These are phyloP conservation scores for Ceratobasidium sp. DNA, from an alignment of 1,284 basidiomycete genomes.

Conservation along the genomic window DNA sequence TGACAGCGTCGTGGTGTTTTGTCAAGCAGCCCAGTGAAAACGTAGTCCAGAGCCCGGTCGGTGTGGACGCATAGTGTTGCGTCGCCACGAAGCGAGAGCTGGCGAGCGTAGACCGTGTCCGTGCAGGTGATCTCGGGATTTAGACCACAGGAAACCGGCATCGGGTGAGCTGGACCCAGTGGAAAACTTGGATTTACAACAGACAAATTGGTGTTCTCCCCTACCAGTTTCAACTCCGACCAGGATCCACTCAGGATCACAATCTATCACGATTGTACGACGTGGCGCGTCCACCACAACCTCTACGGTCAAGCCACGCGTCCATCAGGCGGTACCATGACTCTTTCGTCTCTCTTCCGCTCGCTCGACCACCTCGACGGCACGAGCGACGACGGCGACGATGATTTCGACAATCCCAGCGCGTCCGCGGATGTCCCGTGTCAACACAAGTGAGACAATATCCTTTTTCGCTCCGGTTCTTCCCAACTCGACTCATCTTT, in stretches of 20 bases:
- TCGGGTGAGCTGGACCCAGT: constrained; percentile 41
- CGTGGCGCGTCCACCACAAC: constrained; percentile 43
- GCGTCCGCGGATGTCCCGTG: constrained; percentile 8
- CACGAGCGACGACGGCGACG: constrained; percentile 16
- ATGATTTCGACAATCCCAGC: background rate
- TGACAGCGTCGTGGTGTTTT: constrained; percentile 6
- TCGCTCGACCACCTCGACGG: constrained; percentile 36
- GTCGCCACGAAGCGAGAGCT: constrained; percentile 13
- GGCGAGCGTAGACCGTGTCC: constrained; percentile 25
- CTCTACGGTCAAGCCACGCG: constrained; percentile 34
- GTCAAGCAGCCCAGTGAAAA: background rate
- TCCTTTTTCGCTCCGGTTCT: constrained; percentile 16
- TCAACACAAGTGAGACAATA: constrained; percentile 35
- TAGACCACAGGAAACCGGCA: constrained; percentile 32
- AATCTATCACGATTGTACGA: constrained; percentile 44
- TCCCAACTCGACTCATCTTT: background rate
- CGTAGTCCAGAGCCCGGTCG: constrained; percentile 22
- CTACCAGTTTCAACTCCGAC: constrained; percentile 44
- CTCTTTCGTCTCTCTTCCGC: constrained; percentile 40
- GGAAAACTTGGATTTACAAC: constrained; percentile 42
- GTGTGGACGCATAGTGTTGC: constrained; percentile 15
- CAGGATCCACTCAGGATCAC: constrained; percentile 44
- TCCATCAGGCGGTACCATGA: constrained; percentile 24
- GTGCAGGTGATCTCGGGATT: constrained; percentile 46
- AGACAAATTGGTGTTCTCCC: constrained; percentile 40